Percentiles rank a stretch among this genome's conserved stretches.
Conservation (phyloP, 768 basidiomycete genomes). For the Suillus lakei region DNA sequence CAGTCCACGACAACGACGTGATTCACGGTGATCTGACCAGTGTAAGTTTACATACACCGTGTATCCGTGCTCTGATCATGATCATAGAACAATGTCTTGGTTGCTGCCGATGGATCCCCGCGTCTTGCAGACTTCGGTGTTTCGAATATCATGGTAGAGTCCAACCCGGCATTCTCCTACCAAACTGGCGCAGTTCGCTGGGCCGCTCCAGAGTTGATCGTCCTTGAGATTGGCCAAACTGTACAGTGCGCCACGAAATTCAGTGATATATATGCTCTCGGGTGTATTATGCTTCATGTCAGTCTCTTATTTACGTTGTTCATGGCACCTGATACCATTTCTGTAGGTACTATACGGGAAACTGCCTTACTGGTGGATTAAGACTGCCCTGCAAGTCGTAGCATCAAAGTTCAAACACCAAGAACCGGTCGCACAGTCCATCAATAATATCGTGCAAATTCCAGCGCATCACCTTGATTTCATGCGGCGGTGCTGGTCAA, state of each 20-base stretch:
- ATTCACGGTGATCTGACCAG: constrained; percentile 53
- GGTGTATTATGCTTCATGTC: constrained; percentile 35
- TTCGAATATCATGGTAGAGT: constrained; percentile 32
- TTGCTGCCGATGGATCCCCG: constrained; percentile 35
- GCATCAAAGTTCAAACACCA: background rate
- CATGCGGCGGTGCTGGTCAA: constrained; percentile 27
- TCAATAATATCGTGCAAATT: constrained; percentile 1
- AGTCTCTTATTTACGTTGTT: background rate
- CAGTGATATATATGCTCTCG: constrained; percentile 51
- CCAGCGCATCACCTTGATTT: constrained; percentile 19
- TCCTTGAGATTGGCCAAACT: constrained; percentile 32
- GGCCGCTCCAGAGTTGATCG: constrained; percentile 49
- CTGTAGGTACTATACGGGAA: constrained; percentile 30
- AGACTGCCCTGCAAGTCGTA: constrained; percentile 25
- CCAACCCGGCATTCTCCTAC: constrained; percentile 23
- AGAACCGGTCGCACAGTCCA: constrained; percentile 13
- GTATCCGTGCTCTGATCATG: background rate
- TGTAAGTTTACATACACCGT: constrained; percentile 24
- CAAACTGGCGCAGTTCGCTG: constrained; percentile 48
- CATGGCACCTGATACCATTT: background rate
- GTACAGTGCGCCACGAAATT: constrained; percentile 13
- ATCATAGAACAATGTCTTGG: constrained; percentile 39
- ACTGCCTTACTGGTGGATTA: constrained; percentile 27
- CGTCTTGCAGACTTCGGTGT: constrained; percentile 44
- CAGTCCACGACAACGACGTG: constrained; percentile 29